These are phyloP conservation scores for Tolypocladium cylindrosporum DNA, from an alignment of 2,329 filamentous ascomycete species.

Conservation along the genomic window DNA sequence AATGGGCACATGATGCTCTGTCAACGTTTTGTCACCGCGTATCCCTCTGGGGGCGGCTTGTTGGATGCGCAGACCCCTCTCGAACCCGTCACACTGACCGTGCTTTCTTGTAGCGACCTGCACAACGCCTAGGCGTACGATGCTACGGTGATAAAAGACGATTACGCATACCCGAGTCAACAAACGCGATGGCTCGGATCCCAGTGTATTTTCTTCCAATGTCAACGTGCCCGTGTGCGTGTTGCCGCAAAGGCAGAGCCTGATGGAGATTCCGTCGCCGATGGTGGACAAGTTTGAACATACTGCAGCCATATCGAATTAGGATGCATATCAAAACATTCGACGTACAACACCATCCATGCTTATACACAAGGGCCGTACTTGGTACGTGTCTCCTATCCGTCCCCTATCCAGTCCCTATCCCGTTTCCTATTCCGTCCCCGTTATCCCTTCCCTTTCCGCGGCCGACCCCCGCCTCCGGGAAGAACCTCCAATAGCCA, in stretches of 20 bases:
- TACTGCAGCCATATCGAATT: no score
- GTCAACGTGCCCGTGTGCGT: no score
- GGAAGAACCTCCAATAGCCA: neutral
- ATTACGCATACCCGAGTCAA: no score
- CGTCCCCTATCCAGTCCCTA: neutral
- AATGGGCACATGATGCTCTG: no score
- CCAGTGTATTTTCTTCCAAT: no score
- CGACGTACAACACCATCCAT: neutral
- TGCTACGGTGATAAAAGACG: neutral
- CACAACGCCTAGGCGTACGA: slow-evolving; percentile 14
- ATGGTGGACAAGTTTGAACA: no score
- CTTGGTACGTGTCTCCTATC: neutral
- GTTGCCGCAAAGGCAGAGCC: no score
- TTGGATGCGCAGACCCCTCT: neutral
- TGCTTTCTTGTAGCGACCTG: no score
- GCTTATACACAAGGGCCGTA: neutral
- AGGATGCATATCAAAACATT: neutral
- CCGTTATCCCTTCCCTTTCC: neutral
- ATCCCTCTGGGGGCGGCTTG: neutral
- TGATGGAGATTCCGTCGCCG: no score
- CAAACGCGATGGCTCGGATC: no score
- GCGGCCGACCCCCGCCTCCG: neutral
- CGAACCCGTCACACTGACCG: no score
- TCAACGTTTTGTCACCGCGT: neutral
- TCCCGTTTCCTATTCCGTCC: neutral